Evolutionary conservation across 2,329 filamentous ascomycete species (phyloP).

Genomic region (Pyricularia sp.): DNA sequence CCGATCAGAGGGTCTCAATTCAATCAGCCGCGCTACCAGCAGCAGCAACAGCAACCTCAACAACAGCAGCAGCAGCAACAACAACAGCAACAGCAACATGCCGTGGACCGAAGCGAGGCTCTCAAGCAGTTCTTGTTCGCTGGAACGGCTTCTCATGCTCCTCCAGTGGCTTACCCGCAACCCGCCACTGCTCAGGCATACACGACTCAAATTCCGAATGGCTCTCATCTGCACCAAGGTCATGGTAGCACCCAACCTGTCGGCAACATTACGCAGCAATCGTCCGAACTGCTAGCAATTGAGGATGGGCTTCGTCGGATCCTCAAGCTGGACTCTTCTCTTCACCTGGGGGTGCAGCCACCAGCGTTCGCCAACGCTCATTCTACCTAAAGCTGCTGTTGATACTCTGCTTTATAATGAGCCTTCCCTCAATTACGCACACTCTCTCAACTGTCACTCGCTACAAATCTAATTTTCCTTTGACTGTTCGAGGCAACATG

Average conservation of each 20-base stretch:
- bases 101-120: slow-evolving; percentile 30
- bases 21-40: slow-evolving; percentile 5
- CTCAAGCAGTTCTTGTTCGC: slow-evolving; percentile 45
- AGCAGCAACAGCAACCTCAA: not conserved
- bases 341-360: slow-evolving; percentile 5
- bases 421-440: not conserved
- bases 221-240: slow-evolving; percentile 4
- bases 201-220: not conserved
- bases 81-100: slow-evolving; percentile 6
- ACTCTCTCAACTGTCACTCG: not conserved
- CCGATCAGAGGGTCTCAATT: slow-evolving; percentile 8
- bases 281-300: slow-evolving; percentile 32
- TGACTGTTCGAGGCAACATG: not conserved
- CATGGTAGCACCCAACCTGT: slow-evolving; percentile 8
- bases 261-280: slow-evolving; percentile 10
- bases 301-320: slow-evolving; percentile 41
- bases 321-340: slow-evolving; percentile 25
- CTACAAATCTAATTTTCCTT: not conserved
- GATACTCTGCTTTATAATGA: not conserved
- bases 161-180: slow-evolving; percentile 3
- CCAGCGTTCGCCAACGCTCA: slow-evolving; percentile 1
- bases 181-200: not conserved
- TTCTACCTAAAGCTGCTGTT: not conserved
- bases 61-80: too few relatives aligned
- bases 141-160: slow-evolving; percentile 11